Conservation (phyloP, 2,329 filamentous ascomycete species). For the Paecilomyces fulvus region DNA sequence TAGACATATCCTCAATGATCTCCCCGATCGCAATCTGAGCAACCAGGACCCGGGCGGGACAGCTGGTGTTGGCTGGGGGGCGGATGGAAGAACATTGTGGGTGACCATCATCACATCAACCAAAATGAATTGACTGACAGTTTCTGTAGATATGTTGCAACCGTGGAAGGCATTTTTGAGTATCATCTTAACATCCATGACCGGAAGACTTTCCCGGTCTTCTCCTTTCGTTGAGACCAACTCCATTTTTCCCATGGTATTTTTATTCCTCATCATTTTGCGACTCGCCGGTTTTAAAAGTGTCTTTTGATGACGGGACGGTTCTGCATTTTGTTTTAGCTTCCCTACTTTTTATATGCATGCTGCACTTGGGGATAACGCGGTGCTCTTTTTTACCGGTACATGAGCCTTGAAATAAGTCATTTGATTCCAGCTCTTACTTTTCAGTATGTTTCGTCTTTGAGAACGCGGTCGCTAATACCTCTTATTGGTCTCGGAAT, state of each 20-base stretch:
- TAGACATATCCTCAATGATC: conserved; percentile 27
- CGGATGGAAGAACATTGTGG: conserved; percentile 39
- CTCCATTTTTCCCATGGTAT: background rate
- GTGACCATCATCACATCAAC: conserved; percentile 11
- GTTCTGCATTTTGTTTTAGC: background rate
- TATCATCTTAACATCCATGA: conserved; percentile 39
- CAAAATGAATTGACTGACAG: conserved; percentile 7
- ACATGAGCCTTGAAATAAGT: background rate
- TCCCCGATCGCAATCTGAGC: conserved; percentile 24
- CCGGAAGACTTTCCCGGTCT: conserved; percentile 39
- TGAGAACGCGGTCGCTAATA: background rate
- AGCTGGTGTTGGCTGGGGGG: conserved; percentile 40
- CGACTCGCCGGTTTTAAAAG: background rate
- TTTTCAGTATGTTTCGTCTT: background rate
- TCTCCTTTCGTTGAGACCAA: conserved; percentile 30
- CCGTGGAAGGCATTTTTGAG: conserved; percentile 41
- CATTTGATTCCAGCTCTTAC: background rate
- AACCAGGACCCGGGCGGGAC: conserved; percentile 34
- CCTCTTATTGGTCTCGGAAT: background rate
- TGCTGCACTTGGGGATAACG: background rate
- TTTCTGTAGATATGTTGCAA: conserved; percentile 36
- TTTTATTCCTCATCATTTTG: background rate
- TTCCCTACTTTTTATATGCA: background rate
- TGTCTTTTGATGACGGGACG: background rate
- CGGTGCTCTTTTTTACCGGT: background rate